Conservation (phyloP, 2,329 filamentous ascomycete genomes). For the Calonectria multiphialidica region DNA sequence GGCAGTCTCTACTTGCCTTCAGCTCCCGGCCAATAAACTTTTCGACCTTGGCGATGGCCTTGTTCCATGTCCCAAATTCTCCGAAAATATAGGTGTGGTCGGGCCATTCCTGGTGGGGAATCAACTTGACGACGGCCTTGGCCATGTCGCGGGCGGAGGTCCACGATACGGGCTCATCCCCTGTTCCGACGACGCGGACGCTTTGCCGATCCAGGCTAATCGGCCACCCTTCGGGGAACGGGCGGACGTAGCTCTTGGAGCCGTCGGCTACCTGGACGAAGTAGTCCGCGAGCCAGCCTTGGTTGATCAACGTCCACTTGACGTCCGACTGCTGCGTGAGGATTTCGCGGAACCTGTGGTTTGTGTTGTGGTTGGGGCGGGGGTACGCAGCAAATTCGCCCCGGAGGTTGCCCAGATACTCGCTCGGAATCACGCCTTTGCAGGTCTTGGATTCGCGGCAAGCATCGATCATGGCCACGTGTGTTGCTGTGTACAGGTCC, state of each 20-base stretch:
- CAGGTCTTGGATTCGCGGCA: neutral
- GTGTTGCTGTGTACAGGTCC: neutral
- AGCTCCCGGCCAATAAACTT: neutral
- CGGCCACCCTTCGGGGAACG: neutral
- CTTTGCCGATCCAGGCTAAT: neutral
- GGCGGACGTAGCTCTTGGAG: neutral
- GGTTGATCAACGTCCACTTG: neutral
- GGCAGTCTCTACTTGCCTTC: too few species aligned
- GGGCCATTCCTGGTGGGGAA: neutral
- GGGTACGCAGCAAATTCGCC: neutral
- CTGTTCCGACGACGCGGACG: neutral
- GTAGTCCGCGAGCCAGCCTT: neutral
- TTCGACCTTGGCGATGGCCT: neutral
- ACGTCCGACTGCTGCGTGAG: neutral
- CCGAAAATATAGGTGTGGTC: neutral
- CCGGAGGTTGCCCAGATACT: neutral
- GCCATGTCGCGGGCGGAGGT: neutral
- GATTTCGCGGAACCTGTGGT: neutral
- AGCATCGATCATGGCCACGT: neutral
- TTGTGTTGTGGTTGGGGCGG: neutral
- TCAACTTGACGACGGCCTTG: neutral
- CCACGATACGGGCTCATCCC: neutral
- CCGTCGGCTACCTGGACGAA: neutral
- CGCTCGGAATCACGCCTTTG: neutral
- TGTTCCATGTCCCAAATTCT: neutral